Evolutionary conservation across 345 rosid species (phyloP).

Genomic region (Iberis pinnata): DNA sequence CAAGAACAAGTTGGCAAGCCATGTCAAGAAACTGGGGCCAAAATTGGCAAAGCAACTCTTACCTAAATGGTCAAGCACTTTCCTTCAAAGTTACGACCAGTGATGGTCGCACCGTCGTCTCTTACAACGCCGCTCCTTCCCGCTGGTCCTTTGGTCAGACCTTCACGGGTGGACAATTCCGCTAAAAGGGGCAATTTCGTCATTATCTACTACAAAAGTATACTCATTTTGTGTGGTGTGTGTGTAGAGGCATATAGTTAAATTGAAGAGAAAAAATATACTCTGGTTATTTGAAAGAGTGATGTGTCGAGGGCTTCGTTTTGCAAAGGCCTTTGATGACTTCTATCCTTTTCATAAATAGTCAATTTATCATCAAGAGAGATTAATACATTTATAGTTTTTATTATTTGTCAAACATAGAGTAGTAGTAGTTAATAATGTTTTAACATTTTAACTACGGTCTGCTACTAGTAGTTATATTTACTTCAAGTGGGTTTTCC

Average conservation of each 20-base stretch:
- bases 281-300: too few relatives aligned
- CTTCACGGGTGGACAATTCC: conserved; percentile 39
- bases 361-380: too few relatives aligned
- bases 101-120: conserved; percentile 40
- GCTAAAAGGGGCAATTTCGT: background rate
- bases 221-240: too few relatives aligned
- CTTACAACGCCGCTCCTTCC: conserved; percentile 35
- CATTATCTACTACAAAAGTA: too few relatives aligned
- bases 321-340: too few relatives aligned
- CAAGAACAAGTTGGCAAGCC: conserved; percentile 45
- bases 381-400: background rate
- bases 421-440: too few relatives aligned
- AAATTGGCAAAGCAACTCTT: conserved; percentile 51
- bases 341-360: too few relatives aligned
- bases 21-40: conserved; percentile 63
- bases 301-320: too few relatives aligned
- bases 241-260: too few relatives aligned
- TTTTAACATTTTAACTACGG: conserved; percentile 28
- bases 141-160: conserved; percentile 54
- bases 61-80: conserved; percentile 46
- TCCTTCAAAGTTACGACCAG: conserved; percentile 48
- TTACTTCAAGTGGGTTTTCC: background rate
- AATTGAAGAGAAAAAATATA: too few relatives aligned
- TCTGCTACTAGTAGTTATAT: conserved; percentile 21
- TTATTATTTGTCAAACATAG: conserved; percentile 22